Base-by-base conservation (phyloP, 345 rosid genomes). In the Sisymbrium irio region DNA sequence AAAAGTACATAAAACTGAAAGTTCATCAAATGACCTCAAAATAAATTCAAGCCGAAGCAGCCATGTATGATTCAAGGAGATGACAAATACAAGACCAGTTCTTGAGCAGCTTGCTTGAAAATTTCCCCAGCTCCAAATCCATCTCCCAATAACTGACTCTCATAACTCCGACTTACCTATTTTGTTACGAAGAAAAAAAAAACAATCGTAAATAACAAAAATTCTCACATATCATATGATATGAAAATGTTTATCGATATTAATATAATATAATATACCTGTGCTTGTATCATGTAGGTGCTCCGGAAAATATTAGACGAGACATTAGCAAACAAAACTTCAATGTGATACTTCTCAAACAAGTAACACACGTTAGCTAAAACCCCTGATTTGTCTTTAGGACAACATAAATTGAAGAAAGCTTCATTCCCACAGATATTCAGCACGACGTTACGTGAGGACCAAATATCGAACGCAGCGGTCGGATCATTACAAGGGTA, bases 381-480 rank as follows among this genome's bases (percentile, higher is more conserved):
- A 57, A 85, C 78, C 3, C 85, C 82, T 1, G 71, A 58, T 73
- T 81, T 85, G 36, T 32, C 59, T 72, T 76, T 84, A 2, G 77
- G 66, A 0, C 86, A 80, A 55, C 91, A 88, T 25, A 88, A 22
- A 45, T 82, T 83, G 66, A 91, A 74, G 36, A 82, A 86, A 6
- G 92, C 97, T 69, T 83, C 86, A 44, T 78, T 77, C 1, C 87
- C 90, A 69, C 84, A 83, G 4, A 88, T 72, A 77, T 81, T 90
- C 78, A 90, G 47, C 39, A 85, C 86, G 7, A 87, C 82, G 61
- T 90, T 88, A 14, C 79, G 41, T 7, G 97, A 82, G 11, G 78
- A 69, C 95, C 95, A 91, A 14, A 85, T 86, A 50, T 82, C 81
- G 3, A 88, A 90, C 5, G 12, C 49, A 9, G 70, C 62, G 5